phyloP scores from a whole-genome alignment of 2,329 filamentous ascomycete species.

The Pyricularia sp. region DNA sequence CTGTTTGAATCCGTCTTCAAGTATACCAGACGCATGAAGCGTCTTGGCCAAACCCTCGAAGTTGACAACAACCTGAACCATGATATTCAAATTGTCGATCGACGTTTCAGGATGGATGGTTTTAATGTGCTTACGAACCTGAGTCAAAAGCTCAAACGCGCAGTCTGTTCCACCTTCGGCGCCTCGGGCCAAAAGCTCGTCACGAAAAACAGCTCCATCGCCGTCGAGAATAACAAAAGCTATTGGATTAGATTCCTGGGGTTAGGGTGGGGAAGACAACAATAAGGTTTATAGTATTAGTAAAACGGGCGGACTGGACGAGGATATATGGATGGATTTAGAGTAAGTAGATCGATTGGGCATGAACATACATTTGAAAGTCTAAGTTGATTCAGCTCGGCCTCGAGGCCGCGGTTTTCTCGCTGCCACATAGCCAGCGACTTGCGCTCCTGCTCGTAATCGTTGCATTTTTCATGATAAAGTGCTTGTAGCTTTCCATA shows the following conservation, averaged over 20 bases:
- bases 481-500: not conserved
- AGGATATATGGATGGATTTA: not conserved
- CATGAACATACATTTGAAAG: constrained; percentile 5
- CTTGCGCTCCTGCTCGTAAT: constrained; percentile 5
- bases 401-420: not conserved
- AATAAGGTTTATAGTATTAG: not conserved
- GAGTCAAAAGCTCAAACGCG: constrained; percentile 17
- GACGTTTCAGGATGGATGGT: constrained; percentile 15
- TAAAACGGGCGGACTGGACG: not conserved
- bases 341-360: not conserved
- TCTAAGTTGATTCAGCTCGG: constrained; percentile 3
- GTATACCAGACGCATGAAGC: constrained; percentile 17
- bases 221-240: constrained; percentile 25
- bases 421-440: constrained; percentile 6
- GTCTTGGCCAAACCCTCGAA: constrained; percentile 21
- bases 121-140: constrained; percentile 16
- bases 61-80: constrained; percentile 23
- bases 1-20: constrained; percentile 13
- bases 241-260: constrained; percentile 21
- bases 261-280: not conserved
- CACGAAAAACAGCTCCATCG: constrained; percentile 24
- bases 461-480: constrained; percentile 3
- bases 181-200: constrained; percentile 20
- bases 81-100: constrained; percentile 21
- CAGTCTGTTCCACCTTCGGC: constrained; percentile 22